Base-by-base conservation (phyloP, 2,329 filamentous ascomycete species). In the Chaetomium sp. region DNA sequence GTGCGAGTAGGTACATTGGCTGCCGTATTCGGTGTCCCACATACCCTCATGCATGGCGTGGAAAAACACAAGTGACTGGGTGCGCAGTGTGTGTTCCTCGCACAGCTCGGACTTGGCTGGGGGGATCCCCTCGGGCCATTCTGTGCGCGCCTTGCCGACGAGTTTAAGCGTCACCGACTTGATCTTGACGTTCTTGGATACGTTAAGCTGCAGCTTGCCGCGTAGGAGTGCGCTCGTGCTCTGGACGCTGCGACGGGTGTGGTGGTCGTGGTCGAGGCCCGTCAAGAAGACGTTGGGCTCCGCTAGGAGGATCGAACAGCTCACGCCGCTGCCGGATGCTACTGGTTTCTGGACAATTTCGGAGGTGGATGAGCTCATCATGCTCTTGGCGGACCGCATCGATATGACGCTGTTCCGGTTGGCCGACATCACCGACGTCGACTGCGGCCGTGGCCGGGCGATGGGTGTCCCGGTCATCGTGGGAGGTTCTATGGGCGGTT, bases 121-220 rank as follows among this genome's bases (percentile, higher is more conserved):
- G 3, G 94, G 92, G 35, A 97, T 94, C 50, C 91, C 90, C 74
- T 97, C 94, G 12, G 94, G 92, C 94, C 94, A 99, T 67, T 96
- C 91, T 1, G 94, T 97, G 61, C 87, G 82, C 3, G 91, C 89
- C 67, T 85, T 87, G 35, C 92, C 94, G 42, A 86, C 82, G 63
- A 99, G 88, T 65, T 89, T 92, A 52, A 99, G 77, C 5, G 88
- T 91, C 32, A 99, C 82, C 4, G 89, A 87, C 75, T 96, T 96
- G 62, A 99, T 85, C 72, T 99, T 99, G 47, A 91, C 84, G 61
- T 89, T 88, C 68, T 97, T 97, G 46, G 88, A 86, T 10, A 97
- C 81, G 57, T 86, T 86, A 41, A 99, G 70, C 65, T 89, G 86
- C 54, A 99, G 72, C 62, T 85, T 91, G 14, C 94, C 94, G 54